Percentiles rank a stretch among this genome's conserved stretches.
phyloP scores from a whole-genome alignment of 2,329 filamentous ascomycete genomes.

The Claviceps fusiformis region DNA sequence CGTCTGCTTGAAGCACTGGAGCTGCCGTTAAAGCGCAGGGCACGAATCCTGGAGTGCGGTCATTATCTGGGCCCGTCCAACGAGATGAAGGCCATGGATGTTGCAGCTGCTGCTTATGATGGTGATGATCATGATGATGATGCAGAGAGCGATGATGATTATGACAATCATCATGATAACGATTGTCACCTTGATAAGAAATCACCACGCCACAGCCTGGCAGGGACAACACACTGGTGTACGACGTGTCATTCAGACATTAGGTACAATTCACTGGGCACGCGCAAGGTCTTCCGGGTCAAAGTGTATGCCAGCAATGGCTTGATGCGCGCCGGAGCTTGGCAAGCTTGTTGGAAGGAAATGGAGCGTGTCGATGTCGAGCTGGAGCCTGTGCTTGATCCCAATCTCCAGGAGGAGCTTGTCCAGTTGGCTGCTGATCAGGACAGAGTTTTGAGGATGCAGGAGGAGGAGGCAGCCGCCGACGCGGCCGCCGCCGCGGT shows the following conservation, averaged over 20 bases:
- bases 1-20: conserved; percentile 62
- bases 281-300: conserved; percentile 54
- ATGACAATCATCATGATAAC: conserved; percentile 13
- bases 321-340: conserved; percentile 80
- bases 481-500: conserved; percentile 5
- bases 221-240: conserved; percentile 39
- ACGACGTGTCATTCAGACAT: conserved; percentile 41
- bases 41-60: conserved; percentile 59
- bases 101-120: conserved; percentile 29
- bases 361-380: conserved; percentile 99
- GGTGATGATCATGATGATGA: conserved; percentile 21
- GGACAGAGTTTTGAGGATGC: conserved; percentile 25
- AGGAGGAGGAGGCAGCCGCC: conserved; percentile 11
- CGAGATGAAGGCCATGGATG: conserved; percentile 21
- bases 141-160: conserved; percentile 31
- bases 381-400: conserved; percentile 59
- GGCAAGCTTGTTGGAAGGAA: conserved; percentile 88
- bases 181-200: conserved; percentile 8
- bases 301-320: conserved; percentile 94
- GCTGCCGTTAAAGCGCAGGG: conserved; percentile 48
- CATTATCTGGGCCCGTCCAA: conserved; percentile 57
- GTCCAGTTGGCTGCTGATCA: conserved; percentile 37
- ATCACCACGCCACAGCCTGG: conserved; percentile 10
- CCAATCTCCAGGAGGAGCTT: conserved; percentile 44
- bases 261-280: conserved; percentile 37